phyloP scores from a whole-genome alignment of 2,329 filamentous ascomycete genomes.

The Diaporthe destruens region DNA sequence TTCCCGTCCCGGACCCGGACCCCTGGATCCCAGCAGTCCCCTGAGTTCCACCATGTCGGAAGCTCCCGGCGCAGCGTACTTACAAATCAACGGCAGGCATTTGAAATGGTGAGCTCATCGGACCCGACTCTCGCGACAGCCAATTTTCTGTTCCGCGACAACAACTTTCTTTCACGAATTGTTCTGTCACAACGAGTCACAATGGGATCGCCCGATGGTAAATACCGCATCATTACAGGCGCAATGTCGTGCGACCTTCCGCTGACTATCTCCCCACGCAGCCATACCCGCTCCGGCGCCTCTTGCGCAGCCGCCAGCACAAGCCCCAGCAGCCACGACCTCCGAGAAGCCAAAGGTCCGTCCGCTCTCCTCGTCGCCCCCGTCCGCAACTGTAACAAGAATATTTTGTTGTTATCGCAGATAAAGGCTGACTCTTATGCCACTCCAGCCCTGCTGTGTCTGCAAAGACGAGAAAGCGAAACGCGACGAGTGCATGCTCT shows the following conservation, averaged over 20 bases:
- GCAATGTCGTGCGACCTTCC: neutral
- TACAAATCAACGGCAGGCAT: conserved; percentile 42
- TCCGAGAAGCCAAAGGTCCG: conserved; percentile 41
- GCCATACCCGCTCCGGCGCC: conserved; percentile 35
- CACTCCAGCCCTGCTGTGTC: conserved; percentile 90
- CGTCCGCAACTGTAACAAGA: neutral
- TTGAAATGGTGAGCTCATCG: conserved; percentile 39
- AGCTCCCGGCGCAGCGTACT: conserved; percentile 20
- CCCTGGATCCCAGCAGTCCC: neutral
- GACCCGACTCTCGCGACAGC: conserved; percentile 15
- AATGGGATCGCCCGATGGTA: conserved; percentile 39
- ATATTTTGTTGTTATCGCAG: too few relatives aligned
- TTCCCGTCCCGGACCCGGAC: neutral
- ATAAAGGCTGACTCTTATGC: neutral
- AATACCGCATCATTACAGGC: neutral
- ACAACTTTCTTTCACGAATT: conserved; percentile 1
- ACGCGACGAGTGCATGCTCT: conserved; percentile 99
- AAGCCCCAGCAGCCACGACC: conserved; percentile 9
- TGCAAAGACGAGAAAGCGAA: conserved; percentile 94
- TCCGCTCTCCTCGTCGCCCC: neutral
- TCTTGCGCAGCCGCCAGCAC: neutral
- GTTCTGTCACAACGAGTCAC: neutral
- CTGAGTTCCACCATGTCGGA: conserved; percentile 21
- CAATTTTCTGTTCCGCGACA: conserved; percentile 19
- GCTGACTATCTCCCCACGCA: conserved; percentile 1